These are phyloP conservation scores for Aureobasidium sp. DNA, from an alignment of 2,329 filamentous ascomycete species.

Conservation along the genomic window DNA sequence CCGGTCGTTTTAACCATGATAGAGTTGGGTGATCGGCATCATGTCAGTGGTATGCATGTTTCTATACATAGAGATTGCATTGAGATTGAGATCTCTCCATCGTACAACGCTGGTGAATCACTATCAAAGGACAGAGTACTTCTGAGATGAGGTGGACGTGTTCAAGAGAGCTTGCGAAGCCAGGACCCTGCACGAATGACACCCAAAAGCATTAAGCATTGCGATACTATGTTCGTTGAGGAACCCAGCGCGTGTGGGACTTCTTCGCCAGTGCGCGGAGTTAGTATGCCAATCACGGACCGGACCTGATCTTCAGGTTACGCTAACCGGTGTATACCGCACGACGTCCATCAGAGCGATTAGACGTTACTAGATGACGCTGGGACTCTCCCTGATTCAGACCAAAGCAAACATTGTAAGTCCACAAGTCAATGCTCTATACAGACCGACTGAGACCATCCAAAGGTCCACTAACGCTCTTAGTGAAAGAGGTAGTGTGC, in stretches of 20 bases:
- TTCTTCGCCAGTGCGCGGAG: not conserved
- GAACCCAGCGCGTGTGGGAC: not conserved
- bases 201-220: not conserved
- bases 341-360: not conserved
- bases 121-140: not conserved
- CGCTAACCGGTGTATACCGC: not conserved
- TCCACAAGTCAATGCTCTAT: not conserved
- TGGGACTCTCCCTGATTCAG: not conserved
- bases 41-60: not conserved
- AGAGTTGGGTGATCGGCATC: not conserved
- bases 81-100: not conserved
- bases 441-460: not conserved
- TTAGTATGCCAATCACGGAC: not conserved
- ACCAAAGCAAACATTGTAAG: not conserved
- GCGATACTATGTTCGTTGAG: not conserved
- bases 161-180: too few relatives aligned
- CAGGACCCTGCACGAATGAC: too few relatives aligned
- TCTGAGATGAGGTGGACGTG: not conserved
- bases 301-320: not conserved
- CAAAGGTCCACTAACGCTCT: not conserved
- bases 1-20: not conserved
- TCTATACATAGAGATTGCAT: not conserved
- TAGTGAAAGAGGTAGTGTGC: not conserved
- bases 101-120: not conserved
- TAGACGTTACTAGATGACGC: not conserved